A percentile compares a stretch with the other conserved stretches of the same genome.
phyloP scores from a whole-genome alignment of 345 rosid species.

The Melaleuca quinquenervia region DNA sequence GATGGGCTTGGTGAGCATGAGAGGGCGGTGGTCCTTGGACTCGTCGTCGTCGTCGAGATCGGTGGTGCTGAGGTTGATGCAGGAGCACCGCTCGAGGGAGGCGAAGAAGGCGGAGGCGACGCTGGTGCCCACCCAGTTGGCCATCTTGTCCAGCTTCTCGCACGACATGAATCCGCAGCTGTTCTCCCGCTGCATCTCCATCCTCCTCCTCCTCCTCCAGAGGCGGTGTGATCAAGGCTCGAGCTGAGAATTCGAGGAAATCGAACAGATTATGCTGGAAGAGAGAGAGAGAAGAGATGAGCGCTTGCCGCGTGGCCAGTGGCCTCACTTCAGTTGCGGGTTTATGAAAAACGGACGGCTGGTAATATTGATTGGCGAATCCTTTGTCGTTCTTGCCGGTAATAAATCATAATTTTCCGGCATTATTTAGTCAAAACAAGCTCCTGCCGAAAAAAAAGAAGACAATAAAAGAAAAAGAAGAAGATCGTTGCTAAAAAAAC shows the following conservation, averaged over 20 bases:
- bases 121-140: slow-evolving; percentile 52
- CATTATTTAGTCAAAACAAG: not conserved
- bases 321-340: not conserved
- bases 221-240: not conserved
- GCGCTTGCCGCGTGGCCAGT: not conserved
- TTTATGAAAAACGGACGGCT: not conserved
- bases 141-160: slow-evolving; percentile 50
- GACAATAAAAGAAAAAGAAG: accelerated
- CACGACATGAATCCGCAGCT: slow-evolving; percentile 40
- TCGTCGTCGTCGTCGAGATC: slow-evolving; percentile 51
- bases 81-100: slow-evolving; percentile 60
- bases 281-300: not conserved
- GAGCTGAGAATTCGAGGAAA: not conserved
- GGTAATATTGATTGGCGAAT: not conserved
- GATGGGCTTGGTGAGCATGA: slow-evolving; percentile 25
- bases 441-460: not conserved
- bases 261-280: not conserved
- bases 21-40: slow-evolving; percentile 37
- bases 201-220: not conserved
- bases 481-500: not conserved
- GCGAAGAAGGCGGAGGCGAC: slow-evolving; percentile 61
- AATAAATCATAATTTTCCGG: not conserved
- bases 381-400: not conserved
- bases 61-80: slow-evolving; percentile 55
- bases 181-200: slow-evolving; percentile 1